phyloP scores from a whole-genome alignment of 148 eudicot species.

The Simmondsia chinensis region DNA sequence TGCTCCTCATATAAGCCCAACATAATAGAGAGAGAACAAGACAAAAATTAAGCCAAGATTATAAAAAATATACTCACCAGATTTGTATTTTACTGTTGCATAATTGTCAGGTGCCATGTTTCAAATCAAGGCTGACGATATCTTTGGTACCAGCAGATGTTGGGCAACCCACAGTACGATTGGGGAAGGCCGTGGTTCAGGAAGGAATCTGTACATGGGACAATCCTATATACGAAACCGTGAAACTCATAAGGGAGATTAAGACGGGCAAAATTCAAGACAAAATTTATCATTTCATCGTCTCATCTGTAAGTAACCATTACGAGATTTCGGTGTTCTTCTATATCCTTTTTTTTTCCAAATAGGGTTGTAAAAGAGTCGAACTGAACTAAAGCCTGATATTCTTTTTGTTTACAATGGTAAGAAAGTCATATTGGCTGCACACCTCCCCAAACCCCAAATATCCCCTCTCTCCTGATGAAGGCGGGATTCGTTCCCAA shows the following conservation, averaged over 20 bases:
- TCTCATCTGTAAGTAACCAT: slow-evolving; percentile 59
- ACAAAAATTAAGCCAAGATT: background rate
- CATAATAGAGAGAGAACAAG: too few species aligned
- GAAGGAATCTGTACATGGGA: slow-evolving; percentile 89
- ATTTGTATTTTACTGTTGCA: background rate
- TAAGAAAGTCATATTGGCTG: too few species aligned
- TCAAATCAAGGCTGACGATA: slow-evolving; percentile 51
- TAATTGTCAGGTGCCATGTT: slow-evolving; percentile 53
- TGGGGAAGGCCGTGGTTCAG: slow-evolving; percentile 53
- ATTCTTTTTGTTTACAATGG: too few species aligned
- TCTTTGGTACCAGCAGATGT: slow-evolving; percentile 77
- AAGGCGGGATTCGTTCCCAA: slow-evolving; percentile 1
- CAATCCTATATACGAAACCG: slow-evolving; percentile 76
- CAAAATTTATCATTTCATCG: slow-evolving; percentile 60
- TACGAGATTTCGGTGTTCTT: too few species aligned
- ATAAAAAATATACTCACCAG: background rate
- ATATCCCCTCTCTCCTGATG: too few species aligned
- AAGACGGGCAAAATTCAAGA: slow-evolving; percentile 67
- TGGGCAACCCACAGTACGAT: slow-evolving; percentile 80
- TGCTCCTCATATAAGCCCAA: too few species aligned
- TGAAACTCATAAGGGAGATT: slow-evolving; percentile 54
- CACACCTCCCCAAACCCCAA: too few species aligned
- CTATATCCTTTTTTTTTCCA: too few species aligned
- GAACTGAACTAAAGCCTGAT: too few species aligned
- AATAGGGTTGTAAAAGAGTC: too few species aligned